These are phyloP conservation scores for Fraxinus floribunda DNA, from an alignment of 305 asterid species.

Conservation along the genomic window DNA sequence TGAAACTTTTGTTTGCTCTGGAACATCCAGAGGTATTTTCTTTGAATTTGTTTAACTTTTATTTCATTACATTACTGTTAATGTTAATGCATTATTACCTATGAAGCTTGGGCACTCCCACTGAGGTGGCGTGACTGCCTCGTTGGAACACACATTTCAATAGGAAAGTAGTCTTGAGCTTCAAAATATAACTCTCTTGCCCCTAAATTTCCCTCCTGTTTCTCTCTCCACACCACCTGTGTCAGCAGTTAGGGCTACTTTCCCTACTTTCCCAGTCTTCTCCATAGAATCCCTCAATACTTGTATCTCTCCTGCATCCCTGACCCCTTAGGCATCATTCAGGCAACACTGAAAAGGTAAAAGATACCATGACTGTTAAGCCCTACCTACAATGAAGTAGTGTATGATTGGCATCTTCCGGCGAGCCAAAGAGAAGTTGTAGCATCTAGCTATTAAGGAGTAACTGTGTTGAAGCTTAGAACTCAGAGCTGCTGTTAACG, in stretches of 20 bases:
- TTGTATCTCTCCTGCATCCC: background rate
- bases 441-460: background rate
- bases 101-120: background rate
- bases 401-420: background rate
- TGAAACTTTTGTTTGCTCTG: constrained; percentile 63
- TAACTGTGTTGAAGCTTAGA: background rate
- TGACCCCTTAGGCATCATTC: background rate
- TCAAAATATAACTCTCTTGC: background rate
- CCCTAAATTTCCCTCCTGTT: background rate
- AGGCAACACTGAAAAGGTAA: background rate
- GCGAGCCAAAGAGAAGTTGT: background rate
- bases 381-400: background rate
- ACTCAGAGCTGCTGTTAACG: background rate
- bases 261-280: background rate
- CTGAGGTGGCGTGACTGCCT: background rate
- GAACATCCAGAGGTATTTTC: constrained; percentile 80
- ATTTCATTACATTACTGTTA: background rate
- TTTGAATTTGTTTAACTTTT: background rate
- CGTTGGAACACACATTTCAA: background rate
- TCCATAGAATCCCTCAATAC: background rate
- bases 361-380: background rate
- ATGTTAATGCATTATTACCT: background rate
- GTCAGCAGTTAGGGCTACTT: background rate
- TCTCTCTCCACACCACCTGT: background rate
- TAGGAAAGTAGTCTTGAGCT: background rate